Percentiles rank a stretch among this genome's conserved stretches.
These are phyloP conservation scores for Hypoxylon cercidicola DNA, from an alignment of 495 filamentous ascomycete species.

Conservation along the genomic window DNA sequence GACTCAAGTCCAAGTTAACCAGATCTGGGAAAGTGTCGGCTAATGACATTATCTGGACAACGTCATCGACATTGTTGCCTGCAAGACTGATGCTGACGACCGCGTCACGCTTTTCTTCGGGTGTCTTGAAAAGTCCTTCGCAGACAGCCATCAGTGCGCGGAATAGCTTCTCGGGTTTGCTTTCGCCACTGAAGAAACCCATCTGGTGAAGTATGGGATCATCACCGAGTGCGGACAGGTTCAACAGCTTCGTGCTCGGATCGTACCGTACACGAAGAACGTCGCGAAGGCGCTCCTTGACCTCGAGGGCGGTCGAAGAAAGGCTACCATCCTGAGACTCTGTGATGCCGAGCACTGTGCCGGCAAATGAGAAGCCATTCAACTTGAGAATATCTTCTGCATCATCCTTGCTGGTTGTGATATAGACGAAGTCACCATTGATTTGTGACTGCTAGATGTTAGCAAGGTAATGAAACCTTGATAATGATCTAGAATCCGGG, in stretches of 20 bases:
- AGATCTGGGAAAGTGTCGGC: slow-evolving; percentile 81
- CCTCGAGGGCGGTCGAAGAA: slow-evolving; percentile 56
- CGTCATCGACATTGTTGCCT: slow-evolving; percentile 76
- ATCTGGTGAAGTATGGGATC: slow-evolving; percentile 74
- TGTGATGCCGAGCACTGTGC: slow-evolving; percentile 65
- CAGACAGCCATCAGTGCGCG: slow-evolving; percentile 86
- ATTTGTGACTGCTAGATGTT: slow-evolving; percentile 77
- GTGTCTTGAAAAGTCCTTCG: slow-evolving; percentile 72
- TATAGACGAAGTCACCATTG: slow-evolving; percentile 74
- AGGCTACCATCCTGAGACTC: slow-evolving; percentile 47
- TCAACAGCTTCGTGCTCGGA: slow-evolving; percentile 72
- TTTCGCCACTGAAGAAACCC: slow-evolving; percentile 77
- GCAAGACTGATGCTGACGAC: slow-evolving; percentile 81
- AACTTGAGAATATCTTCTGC: slow-evolving; percentile 68
- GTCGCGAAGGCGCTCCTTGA: slow-evolving; percentile 53
- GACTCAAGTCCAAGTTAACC: slow-evolving; percentile 84
- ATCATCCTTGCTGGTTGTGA: slow-evolving; percentile 72
- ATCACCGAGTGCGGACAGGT: slow-evolving; percentile 76
- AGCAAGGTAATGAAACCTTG: slow-evolving; percentile 69
- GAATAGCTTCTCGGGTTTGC: slow-evolving; percentile 87
- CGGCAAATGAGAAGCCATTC: slow-evolving; percentile 73
- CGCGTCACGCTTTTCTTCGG: slow-evolving; percentile 73
- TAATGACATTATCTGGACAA: slow-evolving; percentile 75
- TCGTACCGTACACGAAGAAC: slow-evolving; percentile 82
- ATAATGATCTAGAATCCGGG: slow-evolving; percentile 58